phyloP scores from a whole-genome alignment of 129 eudicot genomes.

The Oenanthe sinensis region DNA sequence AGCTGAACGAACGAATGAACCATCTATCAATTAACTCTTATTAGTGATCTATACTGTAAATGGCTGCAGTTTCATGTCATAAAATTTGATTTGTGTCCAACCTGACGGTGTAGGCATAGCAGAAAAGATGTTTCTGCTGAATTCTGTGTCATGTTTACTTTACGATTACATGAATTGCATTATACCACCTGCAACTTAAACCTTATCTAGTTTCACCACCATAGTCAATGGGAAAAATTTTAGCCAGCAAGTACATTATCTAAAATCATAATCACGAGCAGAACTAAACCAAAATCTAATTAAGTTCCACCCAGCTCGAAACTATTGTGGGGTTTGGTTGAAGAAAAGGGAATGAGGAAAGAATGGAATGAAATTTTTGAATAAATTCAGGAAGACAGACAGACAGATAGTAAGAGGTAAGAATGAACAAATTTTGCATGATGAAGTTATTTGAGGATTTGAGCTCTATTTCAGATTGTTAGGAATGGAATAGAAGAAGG shows the following conservation, averaged over 20 bases:
- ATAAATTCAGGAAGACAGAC: too few species aligned
- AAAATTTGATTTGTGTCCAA: not conserved
- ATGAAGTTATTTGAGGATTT: too few species aligned
- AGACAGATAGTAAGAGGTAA: too few species aligned
- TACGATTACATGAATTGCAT: not conserved
- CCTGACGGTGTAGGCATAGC: not conserved
- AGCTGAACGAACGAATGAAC: not conserved
- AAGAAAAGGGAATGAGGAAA: too few species aligned
- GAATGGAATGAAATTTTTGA: too few species aligned
- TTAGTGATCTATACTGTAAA: too few species aligned
- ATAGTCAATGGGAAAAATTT: not conserved
- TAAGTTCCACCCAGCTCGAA: too few species aligned
- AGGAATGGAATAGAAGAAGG: too few species aligned
- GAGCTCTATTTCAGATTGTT: too few species aligned
- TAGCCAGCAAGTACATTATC: not conserved
- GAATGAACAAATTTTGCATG: too few species aligned
- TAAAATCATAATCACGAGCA: not conserved
- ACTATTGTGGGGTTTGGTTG: too few species aligned
- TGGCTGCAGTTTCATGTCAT: not conserved
- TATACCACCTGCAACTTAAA: not conserved
- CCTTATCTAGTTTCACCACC: not conserved
- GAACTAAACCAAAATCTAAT: not conserved
- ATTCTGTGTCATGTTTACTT: not conserved
- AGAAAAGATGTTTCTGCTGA: not conserved
- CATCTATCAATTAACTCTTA: not conserved